Evolutionary conservation across 208 protist genomes (phyloP), one percentile per base, ranked within the genome.

Genomic region (Herpetomonas tarakana): DNA sequence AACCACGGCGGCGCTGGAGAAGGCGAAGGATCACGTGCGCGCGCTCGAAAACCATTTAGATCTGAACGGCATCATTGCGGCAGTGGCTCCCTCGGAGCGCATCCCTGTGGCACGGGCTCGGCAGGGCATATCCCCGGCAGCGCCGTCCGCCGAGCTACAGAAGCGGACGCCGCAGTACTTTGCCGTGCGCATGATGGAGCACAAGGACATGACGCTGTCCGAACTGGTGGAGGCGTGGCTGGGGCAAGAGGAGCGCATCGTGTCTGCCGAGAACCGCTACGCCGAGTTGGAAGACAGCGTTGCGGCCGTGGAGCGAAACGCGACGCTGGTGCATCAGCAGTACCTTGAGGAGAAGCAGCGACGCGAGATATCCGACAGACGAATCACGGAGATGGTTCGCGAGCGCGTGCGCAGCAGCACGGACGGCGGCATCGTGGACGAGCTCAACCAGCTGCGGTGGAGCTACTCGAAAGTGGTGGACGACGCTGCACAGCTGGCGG

Each of bases 181-280:
- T 70, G 88, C 88, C 2, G 58, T 94, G 27, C 75, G 73, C 3
- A 52, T 86, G 55, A 60, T 94, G 16, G 71, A 83, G 55, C 84
- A 91, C 68, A 74, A 74, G 52, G 82, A 92, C 22, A 50, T 94
- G 26, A 88, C 88, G 1, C 60, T 94, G 24, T 89, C 82, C 4
- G 88, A 94, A 38, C 69, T 94, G 0, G 78, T 94, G 7, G 76
- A 92, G 46, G 63, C 71, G 3, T 94, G 88, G 85, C 54, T 72
- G 30, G 29, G 49, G 16, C 84, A 94, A 58, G 82, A 86, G 56
- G 44, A 35, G n/a, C 74, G 81, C 50, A 69, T 91, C 44, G 28
- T 46, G 1, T 55, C 45, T 2, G 62, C 69, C 6, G 76, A 94
- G 63, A 52, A 35, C n/a, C 68, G 69, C 1, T 81, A 76, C 29